Evolutionary conservation across 2,329 filamentous ascomycete species (phyloP).

Genomic region (Fusarium mexicanum): DNA sequence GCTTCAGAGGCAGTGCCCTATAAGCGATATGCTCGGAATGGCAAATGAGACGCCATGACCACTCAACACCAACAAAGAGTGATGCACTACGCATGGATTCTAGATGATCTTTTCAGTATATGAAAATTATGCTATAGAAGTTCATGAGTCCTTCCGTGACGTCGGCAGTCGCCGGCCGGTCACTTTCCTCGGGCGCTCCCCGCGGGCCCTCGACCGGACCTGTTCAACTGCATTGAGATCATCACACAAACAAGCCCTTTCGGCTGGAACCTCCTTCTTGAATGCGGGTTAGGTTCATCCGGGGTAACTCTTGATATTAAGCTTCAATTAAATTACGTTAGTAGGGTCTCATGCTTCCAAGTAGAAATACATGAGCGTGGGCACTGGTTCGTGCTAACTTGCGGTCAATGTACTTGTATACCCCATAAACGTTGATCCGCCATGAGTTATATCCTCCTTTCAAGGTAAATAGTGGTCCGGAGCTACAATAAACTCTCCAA

Average conservation of each 20-base stretch:
- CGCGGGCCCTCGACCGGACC: neutral
- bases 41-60: neutral
- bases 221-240: neutral
- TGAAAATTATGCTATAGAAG: fast-evolving
- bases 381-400: neutral
- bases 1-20: fast-evolving
- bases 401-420: neutral
- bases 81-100: neutral
- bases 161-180: neutral
- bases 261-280: too few relatives aligned
- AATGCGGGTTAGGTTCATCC: neutral
- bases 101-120: neutral
- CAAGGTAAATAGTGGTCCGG: neutral
- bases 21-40: neutral
- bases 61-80: neutral
- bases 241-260: neutral
- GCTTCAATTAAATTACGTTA: neutral
- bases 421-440: neutral
- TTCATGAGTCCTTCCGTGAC: neutral
- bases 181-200: neutral
- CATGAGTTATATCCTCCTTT: fast-evolving
- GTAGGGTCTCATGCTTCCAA: neutral
- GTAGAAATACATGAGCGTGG: neutral
- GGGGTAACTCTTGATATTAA: neutral
- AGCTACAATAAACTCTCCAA: neutral